Evolutionary conservation across 2,329 filamentous ascomycete genomes (phyloP).

Genomic region (Colletotrichum tropicicola): DNA sequence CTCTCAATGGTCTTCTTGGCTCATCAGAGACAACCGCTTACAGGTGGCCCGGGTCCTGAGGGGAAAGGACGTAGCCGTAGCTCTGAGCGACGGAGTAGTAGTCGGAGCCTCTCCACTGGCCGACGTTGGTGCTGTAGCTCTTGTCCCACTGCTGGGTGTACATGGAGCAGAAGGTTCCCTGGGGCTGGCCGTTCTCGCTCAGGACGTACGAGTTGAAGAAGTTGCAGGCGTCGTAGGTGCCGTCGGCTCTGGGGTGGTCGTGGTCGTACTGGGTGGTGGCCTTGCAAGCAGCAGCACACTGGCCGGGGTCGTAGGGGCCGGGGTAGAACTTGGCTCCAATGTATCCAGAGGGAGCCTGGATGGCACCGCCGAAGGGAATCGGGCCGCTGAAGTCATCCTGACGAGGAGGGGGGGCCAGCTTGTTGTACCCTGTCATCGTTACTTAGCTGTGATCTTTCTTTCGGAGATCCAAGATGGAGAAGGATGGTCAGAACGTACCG

Average conservation of each 20-base stretch:
- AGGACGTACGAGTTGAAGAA: slow-evolving; percentile 25
- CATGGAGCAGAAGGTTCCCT: slow-evolving; percentile 19
- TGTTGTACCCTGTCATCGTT: background rate
- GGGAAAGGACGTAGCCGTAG: slow-evolving; percentile 7
- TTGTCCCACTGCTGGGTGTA: slow-evolving; percentile 17
- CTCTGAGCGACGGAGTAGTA: slow-evolving; percentile 19
- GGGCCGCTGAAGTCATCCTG: background rate
- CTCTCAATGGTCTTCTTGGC: no score
- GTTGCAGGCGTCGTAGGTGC: slow-evolving; percentile 23
- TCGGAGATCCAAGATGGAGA: no score
- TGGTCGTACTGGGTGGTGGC: slow-evolving; percentile 11
- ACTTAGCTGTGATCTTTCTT: background rate
- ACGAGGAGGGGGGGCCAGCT: background rate
- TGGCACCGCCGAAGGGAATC: background rate
- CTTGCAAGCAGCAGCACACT: slow-evolving; percentile 13
- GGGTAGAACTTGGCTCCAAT: slow-evolving; percentile 11
- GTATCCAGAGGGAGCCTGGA: slow-evolving; percentile 2
- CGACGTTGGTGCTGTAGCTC: slow-evolving; percentile 25
- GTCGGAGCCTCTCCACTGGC: slow-evolving; percentile 11
- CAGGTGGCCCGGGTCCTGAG: background rate
- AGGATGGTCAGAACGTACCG: background rate
- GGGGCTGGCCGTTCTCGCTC: background rate
- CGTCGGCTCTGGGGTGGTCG: slow-evolving; percentile 9
- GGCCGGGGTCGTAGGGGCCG: background rate
- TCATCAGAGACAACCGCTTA: no score